Percentiles rank a stretch among this genome's conserved stretches.
These are phyloP conservation scores for Chloris gayana DNA, from an alignment of 176 grass and related monocot species.

Conservation along the genomic window DNA sequence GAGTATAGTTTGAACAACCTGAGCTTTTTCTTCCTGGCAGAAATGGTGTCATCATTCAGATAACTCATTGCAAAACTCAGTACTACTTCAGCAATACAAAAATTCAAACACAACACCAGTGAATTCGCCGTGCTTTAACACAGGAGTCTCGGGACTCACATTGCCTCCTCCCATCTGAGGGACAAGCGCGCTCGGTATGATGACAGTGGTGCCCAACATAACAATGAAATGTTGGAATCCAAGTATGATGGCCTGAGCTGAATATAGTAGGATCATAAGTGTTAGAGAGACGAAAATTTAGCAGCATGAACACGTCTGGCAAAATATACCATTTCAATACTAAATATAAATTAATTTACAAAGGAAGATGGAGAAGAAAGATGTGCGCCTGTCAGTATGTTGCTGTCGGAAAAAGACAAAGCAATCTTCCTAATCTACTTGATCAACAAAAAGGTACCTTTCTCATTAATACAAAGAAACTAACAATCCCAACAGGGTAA, in stretches of 20 bases:
- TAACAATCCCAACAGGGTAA: neutral
- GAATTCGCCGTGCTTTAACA: neutral
- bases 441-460: neutral
- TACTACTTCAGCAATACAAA: neutral
- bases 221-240: conserved; percentile 98
- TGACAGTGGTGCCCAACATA: conserved; percentile 90
- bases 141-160: conserved; percentile 47
- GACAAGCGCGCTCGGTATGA: conserved; percentile 93
- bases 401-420: neutral
- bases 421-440: conserved; percentile 11
- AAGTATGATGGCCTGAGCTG: conserved; percentile 89
- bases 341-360: neutral
- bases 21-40: conserved; percentile 81
- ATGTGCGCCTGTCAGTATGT: neutral
- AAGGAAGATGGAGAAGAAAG: neutral
- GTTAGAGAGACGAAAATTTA: neutral
- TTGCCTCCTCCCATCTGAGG: conserved; percentile 98
- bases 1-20: conserved; percentile 82
- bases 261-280: neutral
- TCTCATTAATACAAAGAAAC: neutral
- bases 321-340: neutral
- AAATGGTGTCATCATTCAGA: neutral
- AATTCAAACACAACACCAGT: neutral
- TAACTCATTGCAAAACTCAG: no score
- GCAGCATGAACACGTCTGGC: neutral